These are phyloP conservation scores for Aspergillus sclerotiicarbonarius DNA, from an alignment of 495 filamentous ascomycete species.

Conservation along the genomic window DNA sequence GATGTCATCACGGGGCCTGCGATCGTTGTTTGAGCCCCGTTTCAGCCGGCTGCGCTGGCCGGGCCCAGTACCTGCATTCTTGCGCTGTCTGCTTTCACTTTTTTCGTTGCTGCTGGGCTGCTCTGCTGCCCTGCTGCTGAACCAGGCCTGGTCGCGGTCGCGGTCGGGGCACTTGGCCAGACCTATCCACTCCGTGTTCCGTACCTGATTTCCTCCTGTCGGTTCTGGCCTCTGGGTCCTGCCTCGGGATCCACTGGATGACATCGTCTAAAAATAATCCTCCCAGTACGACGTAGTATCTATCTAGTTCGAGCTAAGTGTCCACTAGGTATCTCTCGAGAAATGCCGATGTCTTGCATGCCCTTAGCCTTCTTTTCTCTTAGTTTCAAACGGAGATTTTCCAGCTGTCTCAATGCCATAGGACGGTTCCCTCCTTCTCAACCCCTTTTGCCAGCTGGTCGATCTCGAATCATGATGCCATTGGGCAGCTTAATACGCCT, in stretches of 20 bases:
- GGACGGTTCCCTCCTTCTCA: not conserved
- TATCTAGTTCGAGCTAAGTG: not conserved
- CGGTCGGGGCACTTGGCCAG: not conserved
- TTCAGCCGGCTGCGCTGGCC: not conserved
- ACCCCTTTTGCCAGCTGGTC: not conserved
- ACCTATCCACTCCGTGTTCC: not conserved
- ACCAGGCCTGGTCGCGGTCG: not conserved
- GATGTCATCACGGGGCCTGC: slow-evolving; percentile 23
- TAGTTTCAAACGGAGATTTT: not conserved
- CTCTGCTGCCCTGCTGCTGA: not conserved
- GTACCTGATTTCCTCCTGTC: not conserved
- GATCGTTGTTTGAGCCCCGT: slow-evolving; percentile 1
- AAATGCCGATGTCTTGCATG: not conserved
- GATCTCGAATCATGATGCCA: not conserved
- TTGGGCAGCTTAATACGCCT: not conserved
- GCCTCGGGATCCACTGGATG: slow-evolving; percentile 1
- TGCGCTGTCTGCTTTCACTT: not conserved
- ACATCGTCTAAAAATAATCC: slow-evolving; percentile 5
- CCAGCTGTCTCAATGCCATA: not conserved
- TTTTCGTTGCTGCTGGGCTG: too few relatives aligned
- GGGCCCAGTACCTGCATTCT: not conserved
- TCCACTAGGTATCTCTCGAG: not conserved
- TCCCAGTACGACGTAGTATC: too few relatives aligned
- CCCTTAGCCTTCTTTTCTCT: not conserved
- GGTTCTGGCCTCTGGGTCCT: not conserved